Evolutionary conservation across 2,329 filamentous ascomycete species (phyloP).

Genomic region (Colletotrichum lini): DNA sequence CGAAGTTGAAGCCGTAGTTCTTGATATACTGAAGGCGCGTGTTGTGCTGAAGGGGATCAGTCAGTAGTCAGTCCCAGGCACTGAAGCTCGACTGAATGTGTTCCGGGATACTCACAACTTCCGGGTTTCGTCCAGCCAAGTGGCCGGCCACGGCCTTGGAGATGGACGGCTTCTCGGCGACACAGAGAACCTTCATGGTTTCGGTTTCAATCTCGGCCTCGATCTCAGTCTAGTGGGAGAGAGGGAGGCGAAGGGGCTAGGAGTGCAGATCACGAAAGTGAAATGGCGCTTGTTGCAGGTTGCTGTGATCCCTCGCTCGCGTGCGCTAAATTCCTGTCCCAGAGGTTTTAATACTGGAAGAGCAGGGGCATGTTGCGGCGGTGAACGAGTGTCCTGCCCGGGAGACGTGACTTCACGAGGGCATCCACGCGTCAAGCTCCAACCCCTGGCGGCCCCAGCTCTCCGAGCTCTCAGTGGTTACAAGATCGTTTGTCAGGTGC

Average conservation of each 20-base stretch:
- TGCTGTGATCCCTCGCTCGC: background rate
- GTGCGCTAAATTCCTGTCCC: background rate
- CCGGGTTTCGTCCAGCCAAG: slow-evolving; percentile 81
- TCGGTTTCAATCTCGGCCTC: too few relatives aligned
- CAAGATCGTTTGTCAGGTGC: background rate
- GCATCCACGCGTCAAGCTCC: slow-evolving; percentile 10
- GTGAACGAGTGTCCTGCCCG: background rate
- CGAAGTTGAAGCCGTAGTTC: slow-evolving; percentile 93
- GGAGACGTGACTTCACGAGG: slow-evolving; percentile 19
- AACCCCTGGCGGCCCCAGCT: background rate
- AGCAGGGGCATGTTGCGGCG: slow-evolving; percentile 21
- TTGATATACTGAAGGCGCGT: slow-evolving; percentile 86
- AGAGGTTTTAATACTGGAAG: slow-evolving; percentile 9
- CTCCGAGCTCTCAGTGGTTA: background rate
- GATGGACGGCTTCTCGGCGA: slow-evolving; percentile 86
- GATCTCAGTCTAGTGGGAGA: too few relatives aligned
- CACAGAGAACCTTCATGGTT: slow-evolving; percentile 69
- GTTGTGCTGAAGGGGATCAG: slow-evolving; percentile 67
- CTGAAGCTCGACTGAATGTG: too few relatives aligned
- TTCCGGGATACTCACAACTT: slow-evolving; percentile 70
- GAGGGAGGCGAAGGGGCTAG: background rate
- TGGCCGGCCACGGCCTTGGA: slow-evolving; percentile 94
- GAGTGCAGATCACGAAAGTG: background rate
- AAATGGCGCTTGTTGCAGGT: background rate
- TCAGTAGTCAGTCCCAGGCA: too few relatives aligned